Conservation (phyloP, 176 grass and related monocot genomes). For the Miscanthus lutarioriparius region DNA sequence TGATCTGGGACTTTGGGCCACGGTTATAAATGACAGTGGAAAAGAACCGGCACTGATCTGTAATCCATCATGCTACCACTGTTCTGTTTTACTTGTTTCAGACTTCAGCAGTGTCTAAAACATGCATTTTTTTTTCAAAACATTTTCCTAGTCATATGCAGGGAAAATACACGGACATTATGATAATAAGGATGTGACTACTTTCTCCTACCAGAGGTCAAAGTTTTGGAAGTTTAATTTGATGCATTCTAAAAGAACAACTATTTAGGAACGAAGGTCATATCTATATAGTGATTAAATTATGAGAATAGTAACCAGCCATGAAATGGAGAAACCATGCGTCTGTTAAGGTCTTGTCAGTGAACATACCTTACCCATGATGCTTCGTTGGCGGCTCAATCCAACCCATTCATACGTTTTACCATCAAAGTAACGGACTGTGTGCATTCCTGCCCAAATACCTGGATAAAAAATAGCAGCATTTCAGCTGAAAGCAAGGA, state of each 20-base stretch:
- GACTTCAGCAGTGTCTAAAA: neutral
- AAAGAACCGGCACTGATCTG: neutral
- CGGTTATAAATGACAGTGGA: neutral
- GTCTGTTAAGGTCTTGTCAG: constrained; percentile 7
- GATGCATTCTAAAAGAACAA: neutral
- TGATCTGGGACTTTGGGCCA: neutral
- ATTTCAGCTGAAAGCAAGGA: neutral
- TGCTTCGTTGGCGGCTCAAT: constrained; percentile 90
- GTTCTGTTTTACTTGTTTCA: constrained; percentile 8
- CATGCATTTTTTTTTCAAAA: neutral
- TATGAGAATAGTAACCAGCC: neutral
- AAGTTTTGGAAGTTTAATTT: neutral
- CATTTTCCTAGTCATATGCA: neutral
- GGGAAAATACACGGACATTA: neutral
- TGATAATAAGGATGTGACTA: neutral
- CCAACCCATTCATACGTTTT: constrained; percentile 99
- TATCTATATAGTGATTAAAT: neutral
- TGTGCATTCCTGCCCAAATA: constrained; percentile 99
- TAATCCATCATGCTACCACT: neutral
- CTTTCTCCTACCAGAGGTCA: neutral
- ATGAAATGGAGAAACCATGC: neutral
- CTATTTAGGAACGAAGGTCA: neutral
- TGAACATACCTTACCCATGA: constrained; percentile 94
- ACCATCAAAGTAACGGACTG: constrained; percentile 88
- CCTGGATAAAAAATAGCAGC: constrained; percentile 57